Percentiles rank a stretch among this genome's conserved stretches.
Evolutionary conservation across 495 filamentous ascomycete species (phyloP).

Genomic region (Penicillium manginii): DNA sequence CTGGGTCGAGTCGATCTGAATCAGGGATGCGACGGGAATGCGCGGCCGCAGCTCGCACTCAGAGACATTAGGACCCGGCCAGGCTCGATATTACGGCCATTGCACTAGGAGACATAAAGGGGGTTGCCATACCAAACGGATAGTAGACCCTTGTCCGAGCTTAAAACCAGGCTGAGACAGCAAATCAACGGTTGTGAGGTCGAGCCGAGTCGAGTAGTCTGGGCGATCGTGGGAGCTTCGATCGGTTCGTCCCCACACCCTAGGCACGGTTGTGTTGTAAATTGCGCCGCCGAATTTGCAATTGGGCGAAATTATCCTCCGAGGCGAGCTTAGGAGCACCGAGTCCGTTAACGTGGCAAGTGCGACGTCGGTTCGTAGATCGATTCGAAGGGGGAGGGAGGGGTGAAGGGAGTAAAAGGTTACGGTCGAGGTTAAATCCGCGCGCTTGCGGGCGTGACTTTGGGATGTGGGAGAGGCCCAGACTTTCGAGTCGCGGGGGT

Average conservation of each 20-base stretch:
- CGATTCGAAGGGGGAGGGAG: constrained; percentile 12
- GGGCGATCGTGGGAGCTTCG: constrained; percentile 20
- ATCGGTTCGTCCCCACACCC: constrained; percentile 30
- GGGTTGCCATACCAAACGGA: constrained; percentile 10
- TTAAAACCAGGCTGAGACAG: constrained; percentile 7
- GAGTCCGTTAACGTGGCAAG: constrained; percentile 15
- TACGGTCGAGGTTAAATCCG: background rate
- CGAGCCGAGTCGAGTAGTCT: constrained; percentile 5
- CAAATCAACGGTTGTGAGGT: constrained; percentile 13
- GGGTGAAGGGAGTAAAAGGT: background rate
- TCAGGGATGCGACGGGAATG: constrained; percentile 35
- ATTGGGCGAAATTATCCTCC: constrained; percentile 35
- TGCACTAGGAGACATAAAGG: background rate
- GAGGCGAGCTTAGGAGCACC: constrained; percentile 17
- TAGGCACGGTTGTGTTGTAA: constrained; percentile 31
- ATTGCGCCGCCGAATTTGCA: constrained; percentile 28
- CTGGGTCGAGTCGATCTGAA: constrained; percentile 21
- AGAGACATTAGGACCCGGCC: constrained; percentile 19
- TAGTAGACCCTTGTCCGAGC: constrained; percentile 6
- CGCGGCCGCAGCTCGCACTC: constrained; percentile 12
- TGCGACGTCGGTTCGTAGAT: constrained; percentile 4
- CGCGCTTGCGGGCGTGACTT: background rate
- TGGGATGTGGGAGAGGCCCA: background rate
- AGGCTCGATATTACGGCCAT: constrained; percentile 8
- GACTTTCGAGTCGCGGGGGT: background rate